Evolutionary conservation across 2,329 filamentous ascomycete genomes (phyloP).

Genomic region (Venturia asperata): DNA sequence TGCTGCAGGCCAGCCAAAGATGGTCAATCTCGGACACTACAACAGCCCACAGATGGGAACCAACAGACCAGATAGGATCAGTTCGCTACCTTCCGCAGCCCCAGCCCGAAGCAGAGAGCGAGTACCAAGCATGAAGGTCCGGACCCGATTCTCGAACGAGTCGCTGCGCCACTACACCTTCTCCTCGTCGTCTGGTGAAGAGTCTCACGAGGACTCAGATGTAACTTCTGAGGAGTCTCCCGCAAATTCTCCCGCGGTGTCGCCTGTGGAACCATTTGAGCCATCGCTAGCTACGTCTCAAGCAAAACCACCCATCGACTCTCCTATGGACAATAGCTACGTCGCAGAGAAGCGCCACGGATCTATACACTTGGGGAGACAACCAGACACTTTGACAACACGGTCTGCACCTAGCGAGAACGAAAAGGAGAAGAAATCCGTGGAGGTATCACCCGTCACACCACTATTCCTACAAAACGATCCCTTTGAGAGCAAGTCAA

Average conservation of each 20-base stretch:
- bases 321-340: not conserved
- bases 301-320: not conserved
- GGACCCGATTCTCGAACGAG: not conserved
- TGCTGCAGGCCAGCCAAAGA: conserved; percentile 5
- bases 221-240: not conserved
- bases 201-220: not conserved
- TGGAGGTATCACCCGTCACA: not conserved
- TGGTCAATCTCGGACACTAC: conserved; percentile 2
- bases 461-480: conserved; percentile 5
- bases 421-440: not conserved
- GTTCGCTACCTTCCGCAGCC: not conserved
- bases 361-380: not conserved
- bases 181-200: not conserved
- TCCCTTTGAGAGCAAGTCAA: not conserved
- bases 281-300: too few relatives aligned
- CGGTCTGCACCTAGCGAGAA: not conserved
- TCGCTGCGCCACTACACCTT: not conserved
- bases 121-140: not conserved
- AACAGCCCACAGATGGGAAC: not conserved
- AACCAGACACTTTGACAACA: not conserved
- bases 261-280: not conserved
- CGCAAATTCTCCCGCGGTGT: not conserved
- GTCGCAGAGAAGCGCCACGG: not conserved
- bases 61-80: not conserved
- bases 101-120: conserved; percentile 5